phyloP scores from a whole-genome alignment of 139 green algal species.

The Coelastrella sp. region DNA sequence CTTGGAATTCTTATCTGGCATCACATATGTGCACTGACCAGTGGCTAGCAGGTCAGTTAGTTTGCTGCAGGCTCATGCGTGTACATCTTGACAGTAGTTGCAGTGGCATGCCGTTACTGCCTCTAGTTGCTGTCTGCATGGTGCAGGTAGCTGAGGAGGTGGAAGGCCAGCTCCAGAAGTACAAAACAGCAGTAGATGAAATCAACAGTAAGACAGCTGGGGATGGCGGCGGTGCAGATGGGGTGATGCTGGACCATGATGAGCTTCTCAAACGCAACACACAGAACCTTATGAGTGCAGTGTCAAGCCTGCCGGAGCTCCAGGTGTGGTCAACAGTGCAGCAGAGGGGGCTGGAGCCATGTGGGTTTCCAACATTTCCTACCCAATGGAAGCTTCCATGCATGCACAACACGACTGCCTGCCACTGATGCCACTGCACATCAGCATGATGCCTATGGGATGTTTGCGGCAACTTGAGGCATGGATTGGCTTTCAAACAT shows the following conservation, averaged over 20 bases:
- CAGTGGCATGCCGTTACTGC: too few relatives aligned
- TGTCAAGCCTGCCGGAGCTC: constrained; percentile 83
- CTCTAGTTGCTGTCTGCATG: not conserved
- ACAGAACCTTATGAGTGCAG: constrained; percentile 84
- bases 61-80: too few relatives aligned
- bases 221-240: not conserved
- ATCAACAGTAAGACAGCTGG: constrained; percentile 85
- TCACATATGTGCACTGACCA: too few relatives aligned
- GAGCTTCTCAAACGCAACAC: constrained; percentile 76
- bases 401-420: too few relatives aligned
- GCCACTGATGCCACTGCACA: not conserved
- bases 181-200: constrained; percentile 92
- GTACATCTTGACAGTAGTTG: too few relatives aligned
- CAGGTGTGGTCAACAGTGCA: constrained; percentile 32
- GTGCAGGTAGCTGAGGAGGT: constrained; percentile 79
- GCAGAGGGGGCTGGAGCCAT: not conserved
- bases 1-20: too few relatives aligned
- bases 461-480: not conserved
- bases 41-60: too few relatives aligned
- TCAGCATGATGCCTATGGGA: not conserved
- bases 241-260: constrained; percentile 61
- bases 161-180: constrained; percentile 82
- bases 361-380: too few relatives aligned
- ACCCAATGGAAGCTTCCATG: too few relatives aligned
- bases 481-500: too few relatives aligned